A percentile compares a stretch with the other conserved stretches of the same genome.
phyloP scores from a whole-genome alignment of 2,329 filamentous ascomycete species.

The Trichoderma pleuroti region DNA sequence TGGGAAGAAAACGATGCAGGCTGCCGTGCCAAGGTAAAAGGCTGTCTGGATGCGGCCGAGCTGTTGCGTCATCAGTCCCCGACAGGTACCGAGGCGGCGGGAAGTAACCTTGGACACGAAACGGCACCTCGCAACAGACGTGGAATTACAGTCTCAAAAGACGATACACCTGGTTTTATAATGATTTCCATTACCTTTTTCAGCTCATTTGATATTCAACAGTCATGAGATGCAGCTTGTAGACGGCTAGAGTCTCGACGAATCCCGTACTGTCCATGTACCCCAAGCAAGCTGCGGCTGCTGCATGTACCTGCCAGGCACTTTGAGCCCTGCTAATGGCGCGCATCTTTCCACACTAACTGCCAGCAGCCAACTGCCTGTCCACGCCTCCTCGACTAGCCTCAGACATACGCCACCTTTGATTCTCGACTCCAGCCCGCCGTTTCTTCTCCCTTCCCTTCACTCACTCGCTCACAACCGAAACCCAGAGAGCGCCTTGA shows the following conservation, averaged over 20 bases:
- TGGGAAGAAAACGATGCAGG: no score
- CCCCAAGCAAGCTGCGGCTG: background rate
- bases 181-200: background rate
- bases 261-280: background rate
- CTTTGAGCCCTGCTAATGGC: background rate
- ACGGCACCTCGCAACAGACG: no score
- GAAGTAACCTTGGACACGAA: background rate
- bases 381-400: conserved; percentile 10
- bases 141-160: background rate
- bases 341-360: background rate
- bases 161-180: background rate
- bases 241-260: background rate
- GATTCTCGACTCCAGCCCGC: background rate
- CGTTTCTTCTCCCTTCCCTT: background rate
- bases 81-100: background rate
- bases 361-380: background rate
- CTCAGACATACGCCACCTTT: background rate
- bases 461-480: background rate
- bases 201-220: background rate
- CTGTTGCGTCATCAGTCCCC: conserved; percentile 14
- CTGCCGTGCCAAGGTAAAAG: background rate
- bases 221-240: accelerated
- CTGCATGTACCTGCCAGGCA: background rate
- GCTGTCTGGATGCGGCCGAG: background rate
- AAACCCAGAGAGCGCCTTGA: background rate